Base-by-base conservation (phyloP, 2,329 filamentous ascomycete species). In the Talaromyces albobiverticillius region DNA sequence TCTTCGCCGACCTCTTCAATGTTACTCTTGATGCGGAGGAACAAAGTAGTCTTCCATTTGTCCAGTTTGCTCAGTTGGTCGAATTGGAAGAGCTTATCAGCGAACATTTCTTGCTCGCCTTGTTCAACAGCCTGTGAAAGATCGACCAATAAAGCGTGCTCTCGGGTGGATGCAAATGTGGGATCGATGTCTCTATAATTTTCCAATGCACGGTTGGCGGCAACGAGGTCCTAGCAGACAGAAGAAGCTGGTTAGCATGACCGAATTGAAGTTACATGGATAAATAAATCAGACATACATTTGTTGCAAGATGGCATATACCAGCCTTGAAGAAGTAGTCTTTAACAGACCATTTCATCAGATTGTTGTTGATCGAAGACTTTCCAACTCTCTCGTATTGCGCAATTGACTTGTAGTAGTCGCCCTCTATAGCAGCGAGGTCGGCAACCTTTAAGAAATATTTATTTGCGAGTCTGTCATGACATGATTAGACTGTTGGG, bases 261-360 rank as follows among this genome's bases (percentile, higher is more conserved):
- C 3, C 16, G 18, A 25, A 11, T 50, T 26, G 25, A 8, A 20
- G 18, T 31, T 3, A 45, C 11, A 22, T 25, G 3, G 4, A 14
- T 6, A 13, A 6, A 26, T 2, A 14, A 32, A 52, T 46, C 50
- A 48, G 48, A 51, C 64, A 36, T 69, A 77, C 76, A 54, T 76
- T 79, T n/a, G 81, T 80, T 52, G 83, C 84, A 34, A 97, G 80
- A 70, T 95, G 88, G 76, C 92, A 96, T 68, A 97, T 89, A 29
- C 91, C 92, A 1, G 90, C 90, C 76, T 96, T 96, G 66, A 97
- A 81, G 66, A 96, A 86, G 76, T 96, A 96, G 61, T 96, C 91
- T 74, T 96, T 97, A 60, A 97, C 90, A 46, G 85, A 90, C 83
- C 90, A 95, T 69, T 87, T 89, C 89, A 95, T 93, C 55, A 96